Conservation (phyloP, 306 rosid species). For the Biancaea sappan region DNA sequence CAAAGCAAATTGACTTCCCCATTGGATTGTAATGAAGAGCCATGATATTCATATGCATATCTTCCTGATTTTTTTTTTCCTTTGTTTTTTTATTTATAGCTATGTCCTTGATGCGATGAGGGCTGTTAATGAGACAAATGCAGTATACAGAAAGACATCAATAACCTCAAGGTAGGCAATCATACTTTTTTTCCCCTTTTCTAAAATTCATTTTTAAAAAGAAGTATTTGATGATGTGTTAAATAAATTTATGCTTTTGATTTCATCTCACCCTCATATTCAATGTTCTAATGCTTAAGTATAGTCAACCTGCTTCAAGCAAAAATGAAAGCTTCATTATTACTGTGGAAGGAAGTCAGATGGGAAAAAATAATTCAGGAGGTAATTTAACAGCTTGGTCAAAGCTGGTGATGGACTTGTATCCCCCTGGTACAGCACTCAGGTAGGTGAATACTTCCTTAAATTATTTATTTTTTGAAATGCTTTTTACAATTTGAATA, state of each 20-base stretch:
- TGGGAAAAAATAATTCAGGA: constrained; percentile 48
- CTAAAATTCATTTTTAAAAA: constrained; percentile 19
- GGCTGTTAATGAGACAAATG: constrained; percentile 53
- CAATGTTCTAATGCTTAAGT: constrained; percentile 65
- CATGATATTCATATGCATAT: constrained; percentile 16
- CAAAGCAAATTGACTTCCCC: constrained; percentile 28
- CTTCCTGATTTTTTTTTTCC: constrained; percentile 18
- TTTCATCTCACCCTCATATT: constrained; percentile 46
- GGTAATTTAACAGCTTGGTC: constrained; percentile 60
- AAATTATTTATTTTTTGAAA: not conserved
- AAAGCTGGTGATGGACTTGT: constrained; percentile 73
- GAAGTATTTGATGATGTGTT: constrained; percentile 16
- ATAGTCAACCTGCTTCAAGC: constrained; percentile 93
- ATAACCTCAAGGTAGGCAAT: constrained; percentile 62
- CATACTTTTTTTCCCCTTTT: constrained; percentile 23
- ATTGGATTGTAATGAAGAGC: constrained; percentile 22
- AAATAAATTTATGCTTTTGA: constrained; percentile 30
- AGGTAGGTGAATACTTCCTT: constrained; percentile 49
- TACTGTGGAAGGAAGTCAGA: constrained; percentile 55
- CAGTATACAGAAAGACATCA: constrained; percentile 42
- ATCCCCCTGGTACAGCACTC: constrained; percentile 61
- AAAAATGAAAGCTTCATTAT: constrained; percentile 58
- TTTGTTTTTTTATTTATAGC: constrained; percentile 39
- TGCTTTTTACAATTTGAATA: not conserved
- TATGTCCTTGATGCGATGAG: constrained; percentile 78